Percentiles rank a stretch among this genome's conserved stretches.
Conservation (phyloP, 1,284 basidiomycete genomes). For the Leccinum proliferum region DNA sequence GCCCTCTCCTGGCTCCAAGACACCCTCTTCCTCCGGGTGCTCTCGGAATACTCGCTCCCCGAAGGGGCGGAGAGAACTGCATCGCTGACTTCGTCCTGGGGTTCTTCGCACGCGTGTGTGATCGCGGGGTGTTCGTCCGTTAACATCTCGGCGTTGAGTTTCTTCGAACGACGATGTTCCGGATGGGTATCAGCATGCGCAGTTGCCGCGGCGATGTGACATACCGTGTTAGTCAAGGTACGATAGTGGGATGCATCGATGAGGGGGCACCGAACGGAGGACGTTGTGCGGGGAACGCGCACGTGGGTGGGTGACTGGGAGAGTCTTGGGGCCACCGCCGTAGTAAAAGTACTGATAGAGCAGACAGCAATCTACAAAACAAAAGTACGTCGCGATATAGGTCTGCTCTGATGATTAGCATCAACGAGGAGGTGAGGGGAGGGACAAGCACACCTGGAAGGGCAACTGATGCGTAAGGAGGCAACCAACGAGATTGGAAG, state of each 20-base stretch:
- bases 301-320: slow-evolving; percentile 33
- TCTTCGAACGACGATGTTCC: slow-evolving; percentile 22
- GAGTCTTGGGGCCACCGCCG: slow-evolving; percentile 29
- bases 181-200: slow-evolving; percentile 47
- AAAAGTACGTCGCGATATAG: slow-evolving; percentile 86
- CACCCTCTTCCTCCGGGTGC: slow-evolving; percentile 49
- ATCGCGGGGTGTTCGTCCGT: slow-evolving; percentile 16
- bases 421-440: slow-evolving; percentile 2
- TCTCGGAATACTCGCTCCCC: slow-evolving; percentile 71
- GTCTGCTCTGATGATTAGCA: slow-evolving; percentile 46
- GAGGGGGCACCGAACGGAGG: slow-evolving; percentile 40
- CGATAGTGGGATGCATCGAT: slow-evolving; percentile 59
- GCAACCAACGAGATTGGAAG: slow-evolving; percentile 88
- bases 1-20: slow-evolving; percentile 63
- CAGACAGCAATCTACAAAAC: slow-evolving; percentile 70
- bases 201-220: slow-evolving; percentile 62
- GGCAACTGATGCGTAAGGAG: slow-evolving; percentile 89
- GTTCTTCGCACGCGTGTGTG: slow-evolving; percentile 26
- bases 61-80: slow-evolving; percentile 48
- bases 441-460: slow-evolving; percentile 67
- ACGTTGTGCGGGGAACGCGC: slow-evolving; percentile 38
- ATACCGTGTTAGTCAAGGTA: slow-evolving; percentile 58
- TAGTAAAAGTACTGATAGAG: slow-evolving; percentile 82
- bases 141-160: slow-evolving; percentile 15
- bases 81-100: slow-evolving; percentile 48